These are phyloP conservation scores for Mollisia scopiformis DNA, from an alignment of 2,329 filamentous ascomycete genomes.

Conservation along the genomic window DNA sequence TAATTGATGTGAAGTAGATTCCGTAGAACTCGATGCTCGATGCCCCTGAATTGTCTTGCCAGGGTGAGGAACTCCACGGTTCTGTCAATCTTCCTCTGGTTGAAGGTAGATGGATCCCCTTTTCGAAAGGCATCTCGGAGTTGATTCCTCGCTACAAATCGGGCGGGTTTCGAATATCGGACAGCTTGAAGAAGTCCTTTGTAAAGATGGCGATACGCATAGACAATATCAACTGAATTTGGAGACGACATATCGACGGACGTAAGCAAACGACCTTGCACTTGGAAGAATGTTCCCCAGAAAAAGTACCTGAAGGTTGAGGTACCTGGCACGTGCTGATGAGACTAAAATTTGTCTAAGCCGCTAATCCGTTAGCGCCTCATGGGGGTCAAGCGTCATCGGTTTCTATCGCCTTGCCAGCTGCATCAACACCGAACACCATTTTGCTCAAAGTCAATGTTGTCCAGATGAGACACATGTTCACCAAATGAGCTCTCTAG, in stretches of 20 bases:
- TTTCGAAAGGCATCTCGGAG: conserved; percentile 61
- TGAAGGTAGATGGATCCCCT: conserved; percentile 47
- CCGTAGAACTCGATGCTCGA: conserved; percentile 75
- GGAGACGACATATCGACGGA: conserved; percentile 20
- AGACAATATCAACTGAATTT: conserved; percentile 45
- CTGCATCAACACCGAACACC: neutral
- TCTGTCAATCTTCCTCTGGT: conserved; percentile 57
- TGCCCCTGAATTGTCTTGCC: conserved; percentile 62
- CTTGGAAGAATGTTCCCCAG: neutral
- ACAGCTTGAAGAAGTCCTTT: conserved; percentile 70
- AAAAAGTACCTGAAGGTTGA: neutral
- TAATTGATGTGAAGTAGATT: conserved; percentile 59
- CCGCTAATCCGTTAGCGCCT: neutral
- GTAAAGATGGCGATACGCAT: conserved; percentile 73
- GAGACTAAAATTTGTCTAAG: neutral
- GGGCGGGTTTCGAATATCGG: conserved; percentile 70
- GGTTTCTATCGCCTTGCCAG: conserved; percentile 1
- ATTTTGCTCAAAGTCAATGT: neutral
- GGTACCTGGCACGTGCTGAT: conserved; percentile 7
- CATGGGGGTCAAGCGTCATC: conserved; percentile 18
- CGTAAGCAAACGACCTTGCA: neutral
- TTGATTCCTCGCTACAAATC: conserved; percentile 62
- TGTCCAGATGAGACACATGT: conserved; percentile 21
- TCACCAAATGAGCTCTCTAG: conserved; percentile 61
- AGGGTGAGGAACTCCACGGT: conserved; percentile 73